A percentile compares a stretch with the other conserved stretches of the same genome.
Evolutionary conservation across 371 early-diverging fungal genomes (phyloP).

Genomic region (Dichotomocladium elegans): DNA sequence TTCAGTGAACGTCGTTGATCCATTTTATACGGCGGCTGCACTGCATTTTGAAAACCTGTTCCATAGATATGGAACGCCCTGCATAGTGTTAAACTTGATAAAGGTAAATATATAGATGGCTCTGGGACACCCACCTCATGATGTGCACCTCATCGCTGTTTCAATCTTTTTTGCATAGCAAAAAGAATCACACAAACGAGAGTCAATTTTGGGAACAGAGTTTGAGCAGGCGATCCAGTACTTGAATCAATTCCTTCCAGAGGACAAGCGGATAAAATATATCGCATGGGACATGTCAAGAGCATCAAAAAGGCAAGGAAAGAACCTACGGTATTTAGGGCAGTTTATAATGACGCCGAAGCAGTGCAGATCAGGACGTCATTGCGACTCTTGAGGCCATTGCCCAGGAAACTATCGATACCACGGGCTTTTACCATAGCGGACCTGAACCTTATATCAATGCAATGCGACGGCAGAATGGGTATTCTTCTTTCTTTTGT

Average conservation of each 20-base stretch:
- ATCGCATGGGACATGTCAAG: conserved; percentile 98
- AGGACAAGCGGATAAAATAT: conserved; percentile 80
- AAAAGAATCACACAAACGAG: conserved; percentile 87
- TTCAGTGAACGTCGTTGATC: conserved; percentile 80
- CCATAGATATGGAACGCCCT: conserved; percentile 81
- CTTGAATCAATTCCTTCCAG: conserved; percentile 84
- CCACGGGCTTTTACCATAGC: conserved; percentile 91
- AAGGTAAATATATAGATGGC: conserved; percentile 50
- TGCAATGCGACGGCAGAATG: conserved; percentile 23
- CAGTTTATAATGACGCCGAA: background rate
- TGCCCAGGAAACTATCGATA: conserved; percentile 79
- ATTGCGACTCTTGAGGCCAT: conserved; percentile 85
- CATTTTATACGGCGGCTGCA: conserved; percentile 88
- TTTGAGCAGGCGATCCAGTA: conserved; percentile 79
- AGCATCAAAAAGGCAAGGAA: conserved; percentile 79
- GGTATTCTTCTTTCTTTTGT: background rate
- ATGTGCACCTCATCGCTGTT: background rate
- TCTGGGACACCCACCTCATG: background rate
- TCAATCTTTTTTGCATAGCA: no score
- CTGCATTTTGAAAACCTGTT: conserved; percentile 92
- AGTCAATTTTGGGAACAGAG: conserved; percentile 83
- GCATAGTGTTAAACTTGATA: conserved; percentile 89
- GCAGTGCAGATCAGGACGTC: conserved; percentile 82
- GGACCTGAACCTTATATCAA: conserved; percentile 71
- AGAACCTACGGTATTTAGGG: background rate